phyloP scores from a whole-genome alignment of 495 filamentous ascomycete species.

The Penicillium coffeae region DNA sequence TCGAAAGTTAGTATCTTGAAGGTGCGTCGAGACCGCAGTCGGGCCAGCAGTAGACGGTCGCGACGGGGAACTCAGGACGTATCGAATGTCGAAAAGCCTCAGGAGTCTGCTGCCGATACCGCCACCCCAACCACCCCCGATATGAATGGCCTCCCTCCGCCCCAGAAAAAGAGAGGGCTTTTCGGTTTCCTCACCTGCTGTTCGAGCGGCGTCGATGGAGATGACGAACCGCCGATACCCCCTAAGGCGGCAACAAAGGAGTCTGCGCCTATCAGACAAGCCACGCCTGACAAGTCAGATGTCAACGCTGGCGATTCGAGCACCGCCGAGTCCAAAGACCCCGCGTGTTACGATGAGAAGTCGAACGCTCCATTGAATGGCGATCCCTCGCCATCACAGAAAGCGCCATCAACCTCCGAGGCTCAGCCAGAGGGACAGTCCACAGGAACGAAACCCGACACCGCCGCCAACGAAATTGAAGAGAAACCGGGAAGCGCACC shows the following conservation, averaged over 20 bases:
- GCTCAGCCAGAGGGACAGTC: conserved; percentile 26
- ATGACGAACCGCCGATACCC: conserved; percentile 60
- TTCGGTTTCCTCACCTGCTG: conserved; percentile 80
- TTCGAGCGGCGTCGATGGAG: conserved; percentile 58
- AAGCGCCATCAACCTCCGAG: conserved; percentile 10
- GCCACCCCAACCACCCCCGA: conserved; percentile 23
- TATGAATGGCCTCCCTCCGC: conserved; percentile 37
- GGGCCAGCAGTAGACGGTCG: conserved; percentile 58
- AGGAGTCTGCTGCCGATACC: conserved; percentile 15
- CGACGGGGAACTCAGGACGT: conserved; percentile 39
- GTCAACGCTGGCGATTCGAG: conserved; percentile 49
- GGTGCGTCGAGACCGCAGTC: conserved; percentile 64
- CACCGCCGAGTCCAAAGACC: conserved; percentile 54
- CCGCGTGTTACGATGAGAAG: conserved; percentile 50
- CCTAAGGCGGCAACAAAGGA: conserved; percentile 62
- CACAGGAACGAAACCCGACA: conserved; percentile 4
- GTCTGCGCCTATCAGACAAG: conserved; percentile 52
- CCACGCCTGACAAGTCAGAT: conserved; percentile 50
- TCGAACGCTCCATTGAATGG: conserved; percentile 31
- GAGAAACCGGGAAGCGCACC: not conserved
- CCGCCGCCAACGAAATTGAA: conserved; percentile 7
- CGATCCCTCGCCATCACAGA: conserved; percentile 26
- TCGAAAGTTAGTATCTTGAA: conserved; percentile 69
- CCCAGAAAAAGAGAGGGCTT: conserved; percentile 59
- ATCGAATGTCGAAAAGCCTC: conserved; percentile 36